Percentiles rank a stretch among this genome's conserved stretches.
Conservation (phyloP, 129 eudicot genomes). For the Calendula officinalis region DNA sequence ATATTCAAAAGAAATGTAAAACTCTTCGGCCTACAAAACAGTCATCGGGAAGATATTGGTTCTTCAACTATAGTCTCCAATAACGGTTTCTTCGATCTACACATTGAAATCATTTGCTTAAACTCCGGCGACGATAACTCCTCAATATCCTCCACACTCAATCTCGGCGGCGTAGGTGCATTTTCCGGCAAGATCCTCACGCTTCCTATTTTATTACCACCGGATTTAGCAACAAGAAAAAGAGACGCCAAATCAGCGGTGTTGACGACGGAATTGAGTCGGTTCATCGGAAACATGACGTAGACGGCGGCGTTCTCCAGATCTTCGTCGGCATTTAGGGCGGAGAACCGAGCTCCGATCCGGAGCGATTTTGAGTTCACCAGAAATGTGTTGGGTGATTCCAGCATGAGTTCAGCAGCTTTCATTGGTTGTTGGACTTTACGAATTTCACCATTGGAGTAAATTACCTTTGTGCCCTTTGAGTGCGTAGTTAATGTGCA, state of each 20-base stretch:
- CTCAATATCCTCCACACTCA: conserved; percentile 40
- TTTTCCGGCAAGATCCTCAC: conserved; percentile 55
- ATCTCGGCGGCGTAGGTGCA: conserved; percentile 37
- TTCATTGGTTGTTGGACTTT: conserved; percentile 46
- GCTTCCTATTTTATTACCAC: conserved; percentile 27
- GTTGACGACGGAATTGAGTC: conserved; percentile 47
- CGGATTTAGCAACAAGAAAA: conserved; percentile 53
- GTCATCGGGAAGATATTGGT: conserved; percentile 37
- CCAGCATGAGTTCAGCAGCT: conserved; percentile 84
- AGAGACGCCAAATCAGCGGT: conserved; percentile 67
- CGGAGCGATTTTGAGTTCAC: conserved; percentile 58
- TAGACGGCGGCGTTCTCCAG: conserved; percentile 56
- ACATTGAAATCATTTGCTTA: conserved; percentile 59
- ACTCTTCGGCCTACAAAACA: conserved; percentile 23
- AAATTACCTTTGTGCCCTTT: conserved; percentile 47
- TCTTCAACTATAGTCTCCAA: conserved; percentile 93
- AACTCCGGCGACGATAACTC: conserved; percentile 53
- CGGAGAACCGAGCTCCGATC: conserved; percentile 58
- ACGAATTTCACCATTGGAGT: conserved; percentile 62
- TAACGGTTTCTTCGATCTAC: conserved; percentile 93
- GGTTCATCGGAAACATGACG: conserved; percentile 63
- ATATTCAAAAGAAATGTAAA: neutral
- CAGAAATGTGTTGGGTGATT: conserved; percentile 54
- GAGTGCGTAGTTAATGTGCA: conserved; percentile 46
- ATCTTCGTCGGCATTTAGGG: conserved; percentile 79